A percentile compares a stretch with the other conserved stretches of the same genome.
Conservation (phyloP, 176 grass and related monocot species). For the Juncus effusus region DNA sequence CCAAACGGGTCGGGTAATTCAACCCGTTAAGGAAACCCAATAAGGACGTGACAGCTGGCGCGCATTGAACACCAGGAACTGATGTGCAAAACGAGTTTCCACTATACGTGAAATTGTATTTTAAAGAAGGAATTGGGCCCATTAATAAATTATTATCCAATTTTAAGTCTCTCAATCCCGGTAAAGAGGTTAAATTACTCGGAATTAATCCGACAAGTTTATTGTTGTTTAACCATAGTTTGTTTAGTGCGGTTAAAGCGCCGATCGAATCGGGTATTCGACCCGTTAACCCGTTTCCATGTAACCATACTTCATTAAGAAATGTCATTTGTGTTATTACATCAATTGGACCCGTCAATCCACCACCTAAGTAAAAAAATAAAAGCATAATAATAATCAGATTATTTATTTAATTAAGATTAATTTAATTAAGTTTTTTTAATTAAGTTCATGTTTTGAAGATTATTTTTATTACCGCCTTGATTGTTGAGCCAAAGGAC, state of each 20-base stretch:
- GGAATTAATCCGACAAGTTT: conserved; percentile 69
- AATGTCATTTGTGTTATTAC: conserved; percentile 41
- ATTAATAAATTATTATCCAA: conserved; percentile 73
- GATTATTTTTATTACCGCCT: not conserved
- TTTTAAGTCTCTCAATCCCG: conserved; percentile 36
- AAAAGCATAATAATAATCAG: too few species aligned
- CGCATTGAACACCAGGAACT: conserved; percentile 35
- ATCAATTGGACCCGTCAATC: conserved; percentile 56
- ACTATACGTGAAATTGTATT: conserved; percentile 39
- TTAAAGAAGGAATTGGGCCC: conserved; percentile 56
- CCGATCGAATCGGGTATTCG: conserved; percentile 50
- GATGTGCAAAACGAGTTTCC: conserved; percentile 55
- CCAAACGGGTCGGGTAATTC: conserved; percentile 31
- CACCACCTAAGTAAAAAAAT: not conserved
- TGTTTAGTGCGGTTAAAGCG: conserved; percentile 29
- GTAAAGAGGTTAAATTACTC: conserved; percentile 22
- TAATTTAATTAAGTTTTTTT: too few species aligned
- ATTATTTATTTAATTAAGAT: too few species aligned
- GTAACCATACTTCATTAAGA: conserved; percentile 65
- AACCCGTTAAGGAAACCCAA: conserved; percentile 46
- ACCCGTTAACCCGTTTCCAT: conserved; percentile 75
- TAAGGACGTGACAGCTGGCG: conserved; percentile 46
- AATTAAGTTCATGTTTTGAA: too few species aligned
- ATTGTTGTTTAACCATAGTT: conserved; percentile 61
- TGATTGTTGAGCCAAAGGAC: conserved; percentile 93